Base-by-base conservation (phyloP, 495 filamentous ascomycete genomes). In the Penicillium pulvis region DNA sequence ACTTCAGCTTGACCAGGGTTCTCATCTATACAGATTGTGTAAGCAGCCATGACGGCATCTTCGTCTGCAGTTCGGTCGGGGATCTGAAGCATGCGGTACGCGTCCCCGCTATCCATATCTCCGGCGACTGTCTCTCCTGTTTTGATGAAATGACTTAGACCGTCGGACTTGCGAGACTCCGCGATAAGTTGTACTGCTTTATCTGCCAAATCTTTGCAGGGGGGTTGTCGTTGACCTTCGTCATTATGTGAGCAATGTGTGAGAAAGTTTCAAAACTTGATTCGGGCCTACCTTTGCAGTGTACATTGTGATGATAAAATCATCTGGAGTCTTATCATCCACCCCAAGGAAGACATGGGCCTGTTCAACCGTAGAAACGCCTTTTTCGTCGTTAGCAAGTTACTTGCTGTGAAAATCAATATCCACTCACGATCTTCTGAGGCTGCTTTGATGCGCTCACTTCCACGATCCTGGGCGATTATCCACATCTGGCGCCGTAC, bases 341-440 rank as follows among this genome's bases (percentile, higher is more conserved):
- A 83, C 79, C 31, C 79, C 83, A 19, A 89, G 72, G 65, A 79
- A 89, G 6, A 80, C 67, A 17, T 85, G 69, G 4, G 86, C 86
- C 65, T 88, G 85, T 52, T 85, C 80, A 51, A 83, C 83, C 16
- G 76, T 87, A 33, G 81, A 74, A n/a, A 89, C 77, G 28, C 74
- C 79, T 83, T 50, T 63, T 35, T 2, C n/a, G 35, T 24, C 28
- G 31, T 69, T 52, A 68, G 60, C 33, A 36, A 12, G 14, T 36
- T 12, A 36, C 33, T 14, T 36, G 1, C 33, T 36, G 33, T 11
- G 10, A 36, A 14, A 1, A 12, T 36, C 10, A 9, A 36, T 36
- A 36, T 35, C 10, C 33, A 60, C 73, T 66, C 67, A 81, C 82
- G 77, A 53, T 87, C 79, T 61, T 83, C 79, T 7, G 85, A 80